phyloP scores from a whole-genome alignment of 805 yeast genomes.

The Wickerhamomyces queroliae region DNA sequence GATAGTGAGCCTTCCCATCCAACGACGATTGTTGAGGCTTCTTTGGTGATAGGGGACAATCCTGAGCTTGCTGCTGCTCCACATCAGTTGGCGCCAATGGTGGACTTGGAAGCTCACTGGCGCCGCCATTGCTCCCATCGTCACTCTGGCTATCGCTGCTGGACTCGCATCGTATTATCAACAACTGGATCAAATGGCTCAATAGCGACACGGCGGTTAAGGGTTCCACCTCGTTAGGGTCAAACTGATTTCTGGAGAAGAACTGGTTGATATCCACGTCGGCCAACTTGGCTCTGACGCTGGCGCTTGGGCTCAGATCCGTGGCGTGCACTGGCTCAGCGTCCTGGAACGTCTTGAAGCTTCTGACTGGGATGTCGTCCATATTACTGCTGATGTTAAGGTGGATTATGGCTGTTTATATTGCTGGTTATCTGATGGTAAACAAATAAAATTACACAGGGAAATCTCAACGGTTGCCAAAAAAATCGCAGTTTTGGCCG shows the following conservation, averaged over 20 bases:
- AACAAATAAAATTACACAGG: too few species aligned
- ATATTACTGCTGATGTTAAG: too few species aligned
- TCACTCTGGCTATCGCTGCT: not conserved
- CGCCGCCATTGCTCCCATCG: too few species aligned
- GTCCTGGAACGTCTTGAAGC: not conserved
- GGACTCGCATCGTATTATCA: constrained; percentile 1
- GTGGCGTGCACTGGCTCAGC: not conserved
- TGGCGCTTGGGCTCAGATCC: not conserved
- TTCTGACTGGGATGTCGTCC: not conserved
- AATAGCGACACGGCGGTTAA: constrained; percentile 6
- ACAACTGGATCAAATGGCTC: constrained; percentile 3
- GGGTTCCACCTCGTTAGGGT: constrained; percentile 4
- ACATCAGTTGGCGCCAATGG: not conserved
- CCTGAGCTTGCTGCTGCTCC: constrained; percentile 2
- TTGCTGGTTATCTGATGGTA: too few species aligned
- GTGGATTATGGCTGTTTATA: too few species aligned
- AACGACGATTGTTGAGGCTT: not conserved
- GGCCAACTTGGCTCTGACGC: not conserved
- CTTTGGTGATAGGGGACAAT: constrained; percentile 14
- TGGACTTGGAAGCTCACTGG: not conserved
- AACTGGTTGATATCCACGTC: constrained; percentile 8
- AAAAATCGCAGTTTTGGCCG: too few species aligned
- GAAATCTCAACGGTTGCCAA: too few species aligned
- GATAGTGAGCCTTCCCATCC: not conserved
- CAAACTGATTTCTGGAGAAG: constrained; percentile 1